Evolutionary conservation across 352 stramenopile species (phyloP).

Genomic region (Globisporangium barbulae): DNA sequence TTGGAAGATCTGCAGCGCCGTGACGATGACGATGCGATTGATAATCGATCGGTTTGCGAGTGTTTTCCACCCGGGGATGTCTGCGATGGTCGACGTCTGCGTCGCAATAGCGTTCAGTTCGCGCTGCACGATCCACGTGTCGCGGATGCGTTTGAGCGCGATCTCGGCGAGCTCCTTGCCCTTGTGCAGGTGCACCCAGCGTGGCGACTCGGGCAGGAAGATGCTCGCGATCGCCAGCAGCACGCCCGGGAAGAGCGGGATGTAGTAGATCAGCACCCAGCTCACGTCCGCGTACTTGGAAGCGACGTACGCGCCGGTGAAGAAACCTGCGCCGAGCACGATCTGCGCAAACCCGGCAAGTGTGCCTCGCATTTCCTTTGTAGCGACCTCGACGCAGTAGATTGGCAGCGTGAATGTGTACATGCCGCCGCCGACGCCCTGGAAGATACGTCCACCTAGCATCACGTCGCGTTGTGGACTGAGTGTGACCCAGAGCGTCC

Average conservation of each 20-base stretch:
- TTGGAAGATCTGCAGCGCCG: constrained; percentile 37
- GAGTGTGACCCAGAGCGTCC: constrained; percentile 13
- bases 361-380: constrained; percentile 10
- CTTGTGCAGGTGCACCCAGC: constrained; percentile 45
- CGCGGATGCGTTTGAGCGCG: constrained; percentile 25
- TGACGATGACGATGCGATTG: constrained; percentile 26
- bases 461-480: neutral
- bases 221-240: constrained; percentile 36
- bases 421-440: constrained; percentile 12
- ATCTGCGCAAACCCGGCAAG: constrained; percentile 13
- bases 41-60: constrained; percentile 23
- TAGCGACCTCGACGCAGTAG: constrained; percentile 16
- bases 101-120: constrained; percentile 34
- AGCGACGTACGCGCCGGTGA: neutral
- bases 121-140: constrained; percentile 22
- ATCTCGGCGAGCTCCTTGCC: constrained; percentile 35
- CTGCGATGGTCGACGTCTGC: constrained; percentile 6
- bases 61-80: constrained; percentile 7
- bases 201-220: constrained; percentile 45
- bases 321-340: constrained; percentile 1
- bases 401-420: constrained; percentile 15
- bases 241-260: neutral
- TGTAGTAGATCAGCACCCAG: constrained; percentile 11
- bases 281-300: neutral
- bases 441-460: constrained; percentile 1